Evolutionary conservation across 352 stramenopile species (phyloP).

Genomic region (Pythium oligandrum): DNA sequence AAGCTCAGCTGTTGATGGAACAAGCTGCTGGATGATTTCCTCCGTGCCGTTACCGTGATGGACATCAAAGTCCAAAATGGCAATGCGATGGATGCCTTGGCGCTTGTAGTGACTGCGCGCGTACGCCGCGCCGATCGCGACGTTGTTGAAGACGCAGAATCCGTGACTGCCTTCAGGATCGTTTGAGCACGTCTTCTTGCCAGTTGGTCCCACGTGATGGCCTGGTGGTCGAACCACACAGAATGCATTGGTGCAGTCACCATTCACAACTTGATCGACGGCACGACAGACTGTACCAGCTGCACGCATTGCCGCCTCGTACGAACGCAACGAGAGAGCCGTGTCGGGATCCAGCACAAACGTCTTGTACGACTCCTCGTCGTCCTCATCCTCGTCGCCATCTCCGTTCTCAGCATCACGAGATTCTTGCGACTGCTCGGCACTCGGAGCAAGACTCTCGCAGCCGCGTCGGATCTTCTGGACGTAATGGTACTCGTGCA

Average conservation of each 20-base stretch:
- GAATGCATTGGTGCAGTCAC: conserved; percentile 93
- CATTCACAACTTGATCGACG: conserved; percentile 82
- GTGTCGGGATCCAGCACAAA: conserved; percentile 74
- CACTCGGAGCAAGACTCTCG: conserved; percentile 20
- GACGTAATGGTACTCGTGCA: conserved; percentile 90
- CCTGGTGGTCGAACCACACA: conserved; percentile 95
- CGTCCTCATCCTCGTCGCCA: conserved; percentile 21
- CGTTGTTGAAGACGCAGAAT: conserved; percentile 99
- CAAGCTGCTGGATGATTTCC: conserved; percentile 91
- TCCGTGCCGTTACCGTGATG: conserved; percentile 98
- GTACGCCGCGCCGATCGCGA: conserved; percentile 96
- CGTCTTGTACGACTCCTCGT: conserved; percentile 32
- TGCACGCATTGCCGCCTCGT: conserved; percentile 71
- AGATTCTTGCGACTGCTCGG: too few species aligned
- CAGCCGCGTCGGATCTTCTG: conserved; percentile 55
- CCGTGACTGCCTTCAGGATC: conserved; percentile 86
- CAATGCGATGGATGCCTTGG: conserved; percentile 89
- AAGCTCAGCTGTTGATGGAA: conserved; percentile 80
- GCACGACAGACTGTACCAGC: conserved; percentile 80
- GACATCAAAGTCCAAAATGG: conserved; percentile 98
- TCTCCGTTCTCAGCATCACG: conserved; percentile 6
- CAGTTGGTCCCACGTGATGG: conserved; percentile 94
- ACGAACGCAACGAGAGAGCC: conserved; percentile 69
- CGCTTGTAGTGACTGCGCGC: conserved; percentile 91
- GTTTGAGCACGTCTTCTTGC: conserved; percentile 92